These are phyloP conservation scores for Heterobasidion irregulare DNA, from an alignment of 1,284 basidiomycete genomes.

Conservation along the genomic window DNA sequence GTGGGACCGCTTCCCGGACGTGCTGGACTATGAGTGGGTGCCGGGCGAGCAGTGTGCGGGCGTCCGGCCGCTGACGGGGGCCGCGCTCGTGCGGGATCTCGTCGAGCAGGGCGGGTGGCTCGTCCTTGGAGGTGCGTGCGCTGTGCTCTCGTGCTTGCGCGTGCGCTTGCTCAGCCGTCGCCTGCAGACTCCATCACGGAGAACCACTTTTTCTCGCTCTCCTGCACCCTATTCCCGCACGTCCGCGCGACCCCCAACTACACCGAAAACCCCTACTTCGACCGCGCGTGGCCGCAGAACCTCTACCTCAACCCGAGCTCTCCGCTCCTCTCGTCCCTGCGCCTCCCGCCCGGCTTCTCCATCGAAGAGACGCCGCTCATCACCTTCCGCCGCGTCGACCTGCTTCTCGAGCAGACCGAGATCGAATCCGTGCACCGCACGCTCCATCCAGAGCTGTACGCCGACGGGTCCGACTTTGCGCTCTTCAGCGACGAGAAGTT, in stretches of 20 bases:
- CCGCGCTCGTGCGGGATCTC: conserved; percentile 39
- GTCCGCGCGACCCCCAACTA: conserved; percentile 57
- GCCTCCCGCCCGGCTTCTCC: conserved; percentile 43
- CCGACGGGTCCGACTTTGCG: conserved; percentile 10
- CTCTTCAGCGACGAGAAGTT: conserved; percentile 47
- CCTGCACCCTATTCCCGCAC: conserved; percentile 56
- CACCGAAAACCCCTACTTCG: conserved; percentile 40
- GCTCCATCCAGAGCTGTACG: conserved; percentile 10
- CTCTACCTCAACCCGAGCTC: conserved; percentile 50
- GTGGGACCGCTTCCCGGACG: conserved; percentile 43
- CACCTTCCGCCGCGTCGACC: conserved; percentile 55
- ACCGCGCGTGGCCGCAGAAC: conserved; percentile 56
- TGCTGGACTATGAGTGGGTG: conserved; percentile 42
- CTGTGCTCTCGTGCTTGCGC: not conserved
- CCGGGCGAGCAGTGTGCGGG: conserved; percentile 32
- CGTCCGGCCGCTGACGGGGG: conserved; percentile 29
- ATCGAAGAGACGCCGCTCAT: conserved; percentile 49
- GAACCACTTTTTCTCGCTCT: conserved; percentile 64
- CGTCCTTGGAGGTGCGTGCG: conserved; percentile 44
- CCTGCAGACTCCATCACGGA: conserved; percentile 54
- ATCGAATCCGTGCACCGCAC: conserved; percentile 36
- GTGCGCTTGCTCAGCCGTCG: not conserved
- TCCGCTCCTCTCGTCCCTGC: conserved; percentile 31
- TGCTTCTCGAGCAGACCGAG: conserved; percentile 41
- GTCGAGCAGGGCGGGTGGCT: conserved; percentile 64